These are phyloP conservation scores for Skeletonema menzelii DNA, from an alignment of 108 stramenopile genomes.

Conservation along the genomic window DNA sequence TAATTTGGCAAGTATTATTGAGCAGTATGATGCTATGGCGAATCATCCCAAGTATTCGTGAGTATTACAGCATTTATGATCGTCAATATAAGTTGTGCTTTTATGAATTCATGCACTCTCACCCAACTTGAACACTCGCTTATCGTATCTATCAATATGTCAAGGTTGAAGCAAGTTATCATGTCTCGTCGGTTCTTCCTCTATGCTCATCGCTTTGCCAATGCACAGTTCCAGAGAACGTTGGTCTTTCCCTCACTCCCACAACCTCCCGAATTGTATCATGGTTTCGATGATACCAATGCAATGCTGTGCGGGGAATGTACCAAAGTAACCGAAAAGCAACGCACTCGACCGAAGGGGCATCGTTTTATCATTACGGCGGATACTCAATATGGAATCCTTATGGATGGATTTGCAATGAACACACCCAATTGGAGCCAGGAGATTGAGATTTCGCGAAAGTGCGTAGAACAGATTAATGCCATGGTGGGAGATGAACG, in stretches of 20 bases:
- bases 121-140: background rate
- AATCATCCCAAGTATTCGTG: constrained; percentile 31
- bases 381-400: constrained; percentile 34
- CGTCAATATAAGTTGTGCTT: no score
- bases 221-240: constrained; percentile 12
- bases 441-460: constrained; percentile 31
- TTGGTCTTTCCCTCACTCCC: constrained; percentile 14
- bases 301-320: constrained; percentile 14
- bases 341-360: constrained; percentile 20
- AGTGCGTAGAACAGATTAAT: constrained; percentile 30
- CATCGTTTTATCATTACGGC: constrained; percentile 38
- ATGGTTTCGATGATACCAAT: background rate
- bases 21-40: constrained; percentile 20
- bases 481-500: constrained; percentile 25
- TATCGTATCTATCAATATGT: background rate
- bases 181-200: constrained; percentile 26
- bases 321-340: constrained; percentile 11
- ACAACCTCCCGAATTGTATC: constrained; percentile 13
- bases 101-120: background rate
- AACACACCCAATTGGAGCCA: constrained; percentile 19
- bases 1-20: constrained; percentile 6
- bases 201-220: constrained; percentile 16
- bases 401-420: constrained; percentile 39
- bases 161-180: constrained; percentile 17
- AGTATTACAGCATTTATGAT: background rate